Base-by-base conservation (phyloP, 768 basidiomycete species). In the Nidula microcarpa region DNA sequence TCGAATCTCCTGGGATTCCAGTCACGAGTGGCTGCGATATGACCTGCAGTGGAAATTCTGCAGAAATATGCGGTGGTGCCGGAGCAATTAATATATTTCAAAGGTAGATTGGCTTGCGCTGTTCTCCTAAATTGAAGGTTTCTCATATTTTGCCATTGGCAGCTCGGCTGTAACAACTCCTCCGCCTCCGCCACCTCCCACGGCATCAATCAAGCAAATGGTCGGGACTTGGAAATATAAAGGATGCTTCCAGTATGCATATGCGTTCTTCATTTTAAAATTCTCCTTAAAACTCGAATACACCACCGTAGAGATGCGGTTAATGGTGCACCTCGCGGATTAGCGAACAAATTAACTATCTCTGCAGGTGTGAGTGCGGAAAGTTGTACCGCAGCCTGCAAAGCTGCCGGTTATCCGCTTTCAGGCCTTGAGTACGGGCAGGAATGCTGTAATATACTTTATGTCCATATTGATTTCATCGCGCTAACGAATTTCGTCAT, bases 391-490 rank as follows among this genome's bases (percentile, higher is more conserved):
- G 33, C 47, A 2, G 45, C 50, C 51, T 60, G 67, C 60, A 37
- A 63, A 57, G 61, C n/a, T 33, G n/a, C 49, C n/a, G 59, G 59
- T n/a, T 67, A 57, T 16, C 61, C 51, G 16, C 43, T 57, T 7
- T 43, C 43, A 7, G 51, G 55, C 10, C 41, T 51, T 5, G 50
- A 50, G 46, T 58, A 46, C 45, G 51, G 56, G 7, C 44, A 23
- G 34, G 59, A 60, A 43, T 60, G 59, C 47, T 54, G 52, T 60
- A 50, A 37, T 51, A 35, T 23, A 23, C 1, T 23, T 23, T 23
- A 23, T 34, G 5, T 9, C 2, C 37, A 13, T 3, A 11, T 5
- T 13, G 11, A 13, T 2, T 13, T 2, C 5, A 2, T 17, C 3
- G 3, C 36, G 9, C 8, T n/a, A 32, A 17, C 37, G 49, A 14